Conservation (phyloP, 208 protist genomes). For the Angomonas desouzai region DNA sequence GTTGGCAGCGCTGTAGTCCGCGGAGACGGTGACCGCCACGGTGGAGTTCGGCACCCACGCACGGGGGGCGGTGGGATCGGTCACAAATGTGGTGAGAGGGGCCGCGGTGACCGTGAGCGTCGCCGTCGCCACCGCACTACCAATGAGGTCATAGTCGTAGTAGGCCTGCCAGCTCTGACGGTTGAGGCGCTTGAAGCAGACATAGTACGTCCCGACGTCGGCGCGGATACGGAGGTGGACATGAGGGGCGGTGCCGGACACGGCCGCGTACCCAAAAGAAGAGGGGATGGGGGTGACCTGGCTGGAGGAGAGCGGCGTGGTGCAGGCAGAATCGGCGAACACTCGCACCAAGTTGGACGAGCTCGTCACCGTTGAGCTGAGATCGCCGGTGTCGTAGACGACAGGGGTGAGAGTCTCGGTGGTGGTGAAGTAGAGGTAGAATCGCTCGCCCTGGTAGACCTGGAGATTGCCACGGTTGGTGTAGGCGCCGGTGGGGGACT, state of each 20-base stretch:
- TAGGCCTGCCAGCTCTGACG: slow-evolving; percentile 57
- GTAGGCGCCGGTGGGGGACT: slow-evolving; percentile 75
- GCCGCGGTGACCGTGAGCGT: slow-evolving; percentile 37
- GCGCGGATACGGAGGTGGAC: slow-evolving; percentile 71
- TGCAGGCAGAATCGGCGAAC: slow-evolving; percentile 34
- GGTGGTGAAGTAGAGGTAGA: slow-evolving; percentile 82
- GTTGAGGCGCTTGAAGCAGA: slow-evolving; percentile 68
- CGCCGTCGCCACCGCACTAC: slow-evolving; percentile 28
- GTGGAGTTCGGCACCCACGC: slow-evolving; percentile 54
- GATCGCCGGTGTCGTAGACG: slow-evolving; percentile 24
- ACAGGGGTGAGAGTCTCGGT: slow-evolving; percentile 49
- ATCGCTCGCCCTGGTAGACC: slow-evolving; percentile 63
- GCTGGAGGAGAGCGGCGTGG: slow-evolving; percentile 16
- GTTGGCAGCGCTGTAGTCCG: slow-evolving; percentile 24
- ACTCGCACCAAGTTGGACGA: slow-evolving; percentile 53
- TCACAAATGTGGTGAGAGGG: slow-evolving; percentile 50
- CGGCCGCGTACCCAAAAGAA: slow-evolving; percentile 62
- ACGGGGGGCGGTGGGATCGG: slow-evolving; percentile 46
- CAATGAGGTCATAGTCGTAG: slow-evolving; percentile 71
- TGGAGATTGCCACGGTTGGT: slow-evolving; percentile 31
- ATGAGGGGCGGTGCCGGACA: slow-evolving; percentile 39
- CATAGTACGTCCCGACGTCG: slow-evolving; percentile 45
- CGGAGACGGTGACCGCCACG: slow-evolving; percentile 20
- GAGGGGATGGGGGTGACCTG: slow-evolving; percentile 51
- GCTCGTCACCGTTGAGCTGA: slow-evolving; percentile 1